Base-by-base conservation (phyloP, 2,329 filamentous ascomycete species). In the Acrocalymma vagum region DNA sequence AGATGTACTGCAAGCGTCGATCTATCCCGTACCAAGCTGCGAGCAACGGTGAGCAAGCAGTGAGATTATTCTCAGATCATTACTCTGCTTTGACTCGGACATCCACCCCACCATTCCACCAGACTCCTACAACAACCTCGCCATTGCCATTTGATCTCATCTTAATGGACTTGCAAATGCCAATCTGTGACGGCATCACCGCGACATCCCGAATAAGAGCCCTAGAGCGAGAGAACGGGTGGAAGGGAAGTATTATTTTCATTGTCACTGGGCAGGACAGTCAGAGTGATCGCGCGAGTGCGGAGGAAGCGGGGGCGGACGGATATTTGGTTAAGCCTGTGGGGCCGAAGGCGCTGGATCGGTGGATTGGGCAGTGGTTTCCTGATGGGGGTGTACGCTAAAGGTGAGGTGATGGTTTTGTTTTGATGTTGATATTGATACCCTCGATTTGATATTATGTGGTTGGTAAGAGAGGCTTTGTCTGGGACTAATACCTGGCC, bases 1-100 rank as follows among this genome's bases (percentile, higher is more conserved):
- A 71, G 20, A 75, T 77, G 72, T 77, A 77, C 51, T 77, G 73
- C 55, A 65, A 61, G 14, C 76, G 72, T 34, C 65, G 75, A 17
- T 54, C 57, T 2, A 48, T 63, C 3, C 62, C 66, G 0, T 74
- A 71, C 23, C 38, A 55, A 4, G 69, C 63, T 3, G 73, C 74
- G 1, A 55, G 53, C 1, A 67, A 77, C 29, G 74, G 75, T 4
- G 39, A 51, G 3, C 57, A 75, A 52, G 75, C 75, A 1, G 67
- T 77, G 1, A 52, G 63, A 1, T 38, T 55, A 11, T 72, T 65
- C 45, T 38, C 51, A 5, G 47, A 48, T 25, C 48, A 56, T 26
- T 33, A 30, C n/a, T 28, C 3, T 6, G 15, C 20, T 23, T 29
- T 9, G 22, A 28, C 6, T 35, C 33, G 10, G 17, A 30, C 6